A percentile compares a stretch with the other conserved stretches of the same genome.
Conservation (phyloP, 164 flowering plant species). For the Dillenia suffruticosa region DNA sequence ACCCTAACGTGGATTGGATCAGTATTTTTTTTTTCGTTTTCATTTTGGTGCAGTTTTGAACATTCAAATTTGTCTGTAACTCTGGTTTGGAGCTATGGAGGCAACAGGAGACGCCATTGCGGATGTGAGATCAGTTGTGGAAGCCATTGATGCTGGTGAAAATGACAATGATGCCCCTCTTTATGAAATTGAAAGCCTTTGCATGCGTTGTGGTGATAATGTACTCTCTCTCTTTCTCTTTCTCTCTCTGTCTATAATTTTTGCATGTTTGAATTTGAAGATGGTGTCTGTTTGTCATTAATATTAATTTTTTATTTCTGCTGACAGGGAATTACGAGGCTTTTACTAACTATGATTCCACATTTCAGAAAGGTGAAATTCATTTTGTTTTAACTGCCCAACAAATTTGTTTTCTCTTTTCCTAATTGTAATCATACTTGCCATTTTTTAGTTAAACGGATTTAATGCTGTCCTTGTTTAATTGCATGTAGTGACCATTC, state of each 20-base stretch:
- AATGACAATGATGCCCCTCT: constrained; percentile 43
- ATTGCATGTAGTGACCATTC: too few species aligned
- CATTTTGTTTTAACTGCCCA: background rate
- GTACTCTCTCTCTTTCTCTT: constrained; percentile 26
- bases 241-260: background rate
- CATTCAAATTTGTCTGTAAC: too few species aligned
- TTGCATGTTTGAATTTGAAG: background rate
- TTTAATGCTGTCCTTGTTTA: too few species aligned
- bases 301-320: constrained; percentile 1
- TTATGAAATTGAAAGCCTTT: constrained; percentile 81
- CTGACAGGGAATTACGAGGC: constrained; percentile 75
- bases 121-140: constrained; percentile 77
- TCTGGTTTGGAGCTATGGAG: too few species aligned
- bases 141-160: constrained; percentile 60
- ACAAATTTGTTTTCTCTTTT: background rate
- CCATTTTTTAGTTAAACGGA: too few species aligned
- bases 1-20: too few species aligned
- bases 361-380: constrained; percentile 78
- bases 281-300: background rate
- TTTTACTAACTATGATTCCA: constrained; percentile 75
- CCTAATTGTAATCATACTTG: background rate
- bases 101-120: constrained; percentile 23
- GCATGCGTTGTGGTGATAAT: constrained; percentile 91
- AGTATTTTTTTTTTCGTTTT: too few species aligned
- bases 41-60: too few species aligned